phyloP scores from a whole-genome alignment of 169 alveolate genomes.

The Cryptosporidium sp. region DNA sequence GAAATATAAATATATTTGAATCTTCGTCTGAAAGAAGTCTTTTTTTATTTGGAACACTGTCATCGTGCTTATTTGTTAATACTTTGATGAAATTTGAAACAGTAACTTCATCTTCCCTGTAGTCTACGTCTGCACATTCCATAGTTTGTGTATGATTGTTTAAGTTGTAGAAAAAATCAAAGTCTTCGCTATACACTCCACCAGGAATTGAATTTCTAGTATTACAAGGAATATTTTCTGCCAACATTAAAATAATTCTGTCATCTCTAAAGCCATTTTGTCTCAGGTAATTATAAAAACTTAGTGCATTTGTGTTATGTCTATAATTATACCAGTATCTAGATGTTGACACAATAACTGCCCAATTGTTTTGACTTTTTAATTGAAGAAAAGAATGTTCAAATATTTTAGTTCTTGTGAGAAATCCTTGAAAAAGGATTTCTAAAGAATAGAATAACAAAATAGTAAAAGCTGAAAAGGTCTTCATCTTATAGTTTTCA shows the following conservation, averaged over 20 bases:
- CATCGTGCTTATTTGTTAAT: constrained; percentile 82
- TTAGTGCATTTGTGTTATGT: constrained; percentile 89
- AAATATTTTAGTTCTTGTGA: not conserved
- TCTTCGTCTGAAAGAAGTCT: constrained; percentile 82
- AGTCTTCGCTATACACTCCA: constrained; percentile 79
- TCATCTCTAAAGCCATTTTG: constrained; percentile 89
- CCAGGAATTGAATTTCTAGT: constrained; percentile 88
- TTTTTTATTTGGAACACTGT: constrained; percentile 78
- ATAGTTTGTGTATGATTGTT: constrained; percentile 74
- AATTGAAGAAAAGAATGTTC: constrained; percentile 16
- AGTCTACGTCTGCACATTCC: constrained; percentile 82
- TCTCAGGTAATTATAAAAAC: constrained; percentile 86
- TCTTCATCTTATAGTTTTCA: constrained; percentile 47
- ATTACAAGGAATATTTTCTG: constrained; percentile 88
- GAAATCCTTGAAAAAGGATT: not conserved
- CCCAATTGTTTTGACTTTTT: constrained; percentile 80
- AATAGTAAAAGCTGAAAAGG: constrained; percentile 30
- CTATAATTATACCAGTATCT: constrained; percentile 90
- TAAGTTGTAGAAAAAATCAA: constrained; percentile 42
- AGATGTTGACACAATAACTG: constrained; percentile 88
- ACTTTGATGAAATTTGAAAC: constrained; percentile 81
- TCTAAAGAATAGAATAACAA: constrained; percentile 62
- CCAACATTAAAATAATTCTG: constrained; percentile 86
- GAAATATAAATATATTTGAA: constrained; percentile 82
- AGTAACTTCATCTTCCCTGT: constrained; percentile 82